Evolutionary conservation across 2,329 filamentous ascomycete genomes (phyloP), one percentile per base, ranked within the genome.

Genomic region (Aspergillus ibericus): DNA sequence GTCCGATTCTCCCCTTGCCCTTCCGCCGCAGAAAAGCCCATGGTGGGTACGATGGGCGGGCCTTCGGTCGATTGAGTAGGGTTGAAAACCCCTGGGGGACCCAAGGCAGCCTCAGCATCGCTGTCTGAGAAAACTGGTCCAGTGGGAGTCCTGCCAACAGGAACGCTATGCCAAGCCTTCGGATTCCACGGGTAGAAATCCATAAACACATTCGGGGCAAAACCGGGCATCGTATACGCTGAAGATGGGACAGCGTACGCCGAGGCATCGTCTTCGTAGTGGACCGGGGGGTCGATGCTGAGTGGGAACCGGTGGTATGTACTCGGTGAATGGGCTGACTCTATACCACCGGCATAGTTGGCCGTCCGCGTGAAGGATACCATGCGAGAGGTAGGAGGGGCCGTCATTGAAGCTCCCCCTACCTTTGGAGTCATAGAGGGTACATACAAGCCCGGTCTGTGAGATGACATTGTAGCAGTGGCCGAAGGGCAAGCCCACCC

Each of bases 191-290:
- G 60, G 25, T 60, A 69, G 50, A 71, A 72, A 46, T 73, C 71
- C 15, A 66, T 46, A 40, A 72, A 59, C 22, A 55, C 63, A 32
- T 68, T 68, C 7, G 74, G 67, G 12, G 73, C 65, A 8, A 69
- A 69, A 55, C 68, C 71, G 15, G 74, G 68, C 5, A 77, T 63
- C 61, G 75, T 70, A 53, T 76, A 78, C 18, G 67, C 60, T 29
- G 75, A 66, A 9, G 75, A 65, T 53, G 73, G 71, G 22, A 69
- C 59, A 25, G 58, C 63, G 59, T 78, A 79, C 13, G 66, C 63
- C 15, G 68, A 61, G 15, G 68, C 66, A 27, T 75, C 72, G 2
- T 75, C 72, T 5, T 76, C 74, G 59, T 75, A 77, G 44, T 62
- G 67, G 15, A 68, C 56, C 4, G 66, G 51, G 42, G 61, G 58